Evolutionary conservation across 2,329 filamentous ascomycete species (phyloP).

Genomic region (Colletotrichum chrysophilum): DNA sequence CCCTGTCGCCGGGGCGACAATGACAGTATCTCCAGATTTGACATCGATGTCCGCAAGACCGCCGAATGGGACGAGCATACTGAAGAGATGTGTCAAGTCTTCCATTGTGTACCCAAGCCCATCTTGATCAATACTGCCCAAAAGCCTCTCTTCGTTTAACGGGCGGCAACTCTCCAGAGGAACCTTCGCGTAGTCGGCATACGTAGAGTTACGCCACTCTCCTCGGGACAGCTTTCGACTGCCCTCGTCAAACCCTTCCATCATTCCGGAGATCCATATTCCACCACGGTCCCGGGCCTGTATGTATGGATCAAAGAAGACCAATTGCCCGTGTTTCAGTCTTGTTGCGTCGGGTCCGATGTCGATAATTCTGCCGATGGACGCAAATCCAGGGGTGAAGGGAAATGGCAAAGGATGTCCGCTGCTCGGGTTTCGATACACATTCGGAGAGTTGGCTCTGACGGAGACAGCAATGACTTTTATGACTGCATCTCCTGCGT

Average conservation of each 20-base stretch:
- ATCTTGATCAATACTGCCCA: neutral
- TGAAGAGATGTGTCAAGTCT: conserved; percentile 43
- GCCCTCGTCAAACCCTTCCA: conserved; percentile 27
- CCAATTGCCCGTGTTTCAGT: conserved; percentile 35
- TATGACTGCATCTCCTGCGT: neutral
- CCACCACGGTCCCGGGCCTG: conserved; percentile 32
- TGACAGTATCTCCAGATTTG: conserved; percentile 50
- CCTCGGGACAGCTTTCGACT: conserved; percentile 28
- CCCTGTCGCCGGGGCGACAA: conserved; percentile 58
- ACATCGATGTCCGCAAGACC: conserved; percentile 46
- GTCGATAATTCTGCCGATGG: conserved; percentile 39
- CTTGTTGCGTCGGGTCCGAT: conserved; percentile 35
- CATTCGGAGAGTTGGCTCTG: neutral
- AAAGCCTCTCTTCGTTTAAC: conserved; percentile 32
- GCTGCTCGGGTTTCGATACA: neutral
- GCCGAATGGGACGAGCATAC: conserved; percentile 47
- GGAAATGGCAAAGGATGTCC: conserved; percentile 29
- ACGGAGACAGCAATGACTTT: neutral
- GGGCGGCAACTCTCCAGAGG: conserved; percentile 38
- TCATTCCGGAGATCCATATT: conserved; percentile 33
- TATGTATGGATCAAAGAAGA: conserved; percentile 34
- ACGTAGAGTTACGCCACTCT: conserved; percentile 35
- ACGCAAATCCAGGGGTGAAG: conserved; percentile 34
- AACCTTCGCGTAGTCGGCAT: conserved; percentile 30
- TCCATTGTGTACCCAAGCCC: conserved; percentile 43